Evolutionary conservation across 371 early-diverging fungal species (phyloP), one percentile per base, ranked within the genome.

Genomic region (Dichotomocladium elegans): DNA sequence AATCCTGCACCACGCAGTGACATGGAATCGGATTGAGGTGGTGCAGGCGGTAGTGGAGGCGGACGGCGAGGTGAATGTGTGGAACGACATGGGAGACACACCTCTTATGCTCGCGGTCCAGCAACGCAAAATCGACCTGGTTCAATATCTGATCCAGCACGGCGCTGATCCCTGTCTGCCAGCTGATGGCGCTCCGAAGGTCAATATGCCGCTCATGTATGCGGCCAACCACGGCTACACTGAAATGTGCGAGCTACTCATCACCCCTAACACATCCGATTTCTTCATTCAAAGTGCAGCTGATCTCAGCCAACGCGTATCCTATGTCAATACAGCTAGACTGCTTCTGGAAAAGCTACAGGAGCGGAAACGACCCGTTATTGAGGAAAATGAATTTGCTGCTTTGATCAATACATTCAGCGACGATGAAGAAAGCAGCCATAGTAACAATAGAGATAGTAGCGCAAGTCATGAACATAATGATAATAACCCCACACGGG

Each of bases 221-320:
- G 74, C 74, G 6, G 77, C 77, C 2, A 71, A 67, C 47, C 77
- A 77, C 51, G 77, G 77, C 2, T 77, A 67, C 48, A 71, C 67
- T 7, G 74, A 77, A 46, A 64, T 77, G 45, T 68, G 77, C 45
- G 47, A 34, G 7, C 29, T 72, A n/a, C 44, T 77, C 8, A 34
- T 74, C 5, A 66, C 71, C 1, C 51, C 50, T 7, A 47, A 51
- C 6, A 77, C 77, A 31, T 52, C 68, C 0, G 33, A 53, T 9
- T 69, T 53, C 22, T 57, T 72, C 27, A 54, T 77, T 24, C 57
- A 68, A 41, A 41, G 34, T 0, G 68, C 77, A 10, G 60, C 58
- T 4, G 58, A 55, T 3, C 61, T 72, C 66, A 65, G 68, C 34
- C 50, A 54, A 6, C 58, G 71, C 3, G 61, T 60, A 8, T 60